Evolutionary conservation across 169 alveolate genomes (phyloP).

Genomic region (Amoebophrya sp.): DNA sequence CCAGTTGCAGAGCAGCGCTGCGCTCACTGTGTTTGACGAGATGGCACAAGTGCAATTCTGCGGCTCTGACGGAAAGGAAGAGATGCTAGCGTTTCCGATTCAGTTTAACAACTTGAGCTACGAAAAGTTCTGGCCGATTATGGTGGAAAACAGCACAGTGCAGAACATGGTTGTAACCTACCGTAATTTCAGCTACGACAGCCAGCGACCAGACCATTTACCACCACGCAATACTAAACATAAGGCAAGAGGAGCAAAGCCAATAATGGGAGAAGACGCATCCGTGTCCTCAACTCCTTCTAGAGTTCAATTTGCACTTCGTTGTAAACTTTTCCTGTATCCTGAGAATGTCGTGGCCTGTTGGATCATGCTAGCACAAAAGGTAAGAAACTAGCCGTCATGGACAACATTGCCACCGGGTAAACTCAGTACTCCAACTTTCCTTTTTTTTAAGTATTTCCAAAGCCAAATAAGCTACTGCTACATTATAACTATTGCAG

Average conservation of each 20-base stretch:
- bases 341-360: constrained; percentile 9
- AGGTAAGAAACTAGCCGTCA: too few species aligned
- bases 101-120: background rate
- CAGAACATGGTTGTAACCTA: background rate
- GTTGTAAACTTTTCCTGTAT: background rate
- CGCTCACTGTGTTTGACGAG: background rate
- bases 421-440: too few species aligned
- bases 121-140: background rate
- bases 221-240: too few species aligned
- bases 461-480: too few species aligned
- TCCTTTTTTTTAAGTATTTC: too few species aligned
- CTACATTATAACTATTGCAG: too few species aligned
- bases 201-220: background rate
- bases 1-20: background rate
- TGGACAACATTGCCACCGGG: too few species aligned
- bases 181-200: background rate
- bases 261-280: too few species aligned
- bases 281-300: too few species aligned
- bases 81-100: background rate
- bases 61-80: background rate
- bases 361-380: background rate
- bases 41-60: background rate
- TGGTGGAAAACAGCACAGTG: background rate
- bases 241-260: too few species aligned
- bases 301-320: background rate